Evolutionary conservation across 495 filamentous ascomycete species (phyloP).

Genomic region (Podospora pseudopauciseta): DNA sequence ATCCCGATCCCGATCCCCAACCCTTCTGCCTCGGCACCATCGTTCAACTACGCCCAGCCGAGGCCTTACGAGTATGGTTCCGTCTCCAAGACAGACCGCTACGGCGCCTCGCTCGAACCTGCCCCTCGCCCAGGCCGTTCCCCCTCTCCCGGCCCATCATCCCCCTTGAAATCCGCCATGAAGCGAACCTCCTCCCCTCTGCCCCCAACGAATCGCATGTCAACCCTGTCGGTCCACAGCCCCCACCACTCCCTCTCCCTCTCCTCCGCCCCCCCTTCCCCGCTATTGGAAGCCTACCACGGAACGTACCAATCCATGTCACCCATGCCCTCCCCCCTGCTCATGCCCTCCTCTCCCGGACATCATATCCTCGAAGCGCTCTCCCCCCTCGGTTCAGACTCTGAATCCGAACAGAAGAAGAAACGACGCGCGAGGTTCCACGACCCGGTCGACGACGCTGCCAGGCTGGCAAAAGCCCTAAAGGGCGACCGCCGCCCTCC

Average conservation of each 20-base stretch:
- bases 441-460: slow-evolving; percentile 75
- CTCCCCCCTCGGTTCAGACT: slow-evolving; percentile 44
- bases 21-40: slow-evolving; percentile 2
- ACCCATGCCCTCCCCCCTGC: slow-evolving; percentile 80
- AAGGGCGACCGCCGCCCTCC: slow-evolving; percentile 60
- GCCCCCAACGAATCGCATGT: slow-evolving; percentile 49
- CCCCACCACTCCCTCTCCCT: slow-evolving; percentile 43
- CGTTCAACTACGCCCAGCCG: slow-evolving; percentile 47
- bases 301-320: slow-evolving; percentile 95
- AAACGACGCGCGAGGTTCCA: slow-evolving; percentile 63
- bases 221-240: slow-evolving; percentile 41
- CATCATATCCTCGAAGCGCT: slow-evolving; percentile 37
- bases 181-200: slow-evolving; percentile 44
- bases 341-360: slow-evolving; percentile 38
- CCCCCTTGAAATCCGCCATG: slow-evolving; percentile 33
- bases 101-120: slow-evolving; percentile 25
- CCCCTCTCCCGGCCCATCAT: slow-evolving; percentile 23
- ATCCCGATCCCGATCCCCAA: background rate
- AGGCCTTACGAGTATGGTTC: slow-evolving; percentile 50
- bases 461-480: slow-evolving; percentile 69
- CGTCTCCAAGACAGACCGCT: slow-evolving; percentile 45
- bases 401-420: slow-evolving; percentile 42
- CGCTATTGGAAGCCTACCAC: slow-evolving; percentile 86
- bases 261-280: slow-evolving; percentile 67
- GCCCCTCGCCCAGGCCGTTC: slow-evolving; percentile 28